Percentiles rank a stretch among this genome's conserved stretches.
These are phyloP conservation scores for Fusarium verrucosum DNA, from an alignment of 2,329 filamentous ascomycete genomes.

Conservation along the genomic window DNA sequence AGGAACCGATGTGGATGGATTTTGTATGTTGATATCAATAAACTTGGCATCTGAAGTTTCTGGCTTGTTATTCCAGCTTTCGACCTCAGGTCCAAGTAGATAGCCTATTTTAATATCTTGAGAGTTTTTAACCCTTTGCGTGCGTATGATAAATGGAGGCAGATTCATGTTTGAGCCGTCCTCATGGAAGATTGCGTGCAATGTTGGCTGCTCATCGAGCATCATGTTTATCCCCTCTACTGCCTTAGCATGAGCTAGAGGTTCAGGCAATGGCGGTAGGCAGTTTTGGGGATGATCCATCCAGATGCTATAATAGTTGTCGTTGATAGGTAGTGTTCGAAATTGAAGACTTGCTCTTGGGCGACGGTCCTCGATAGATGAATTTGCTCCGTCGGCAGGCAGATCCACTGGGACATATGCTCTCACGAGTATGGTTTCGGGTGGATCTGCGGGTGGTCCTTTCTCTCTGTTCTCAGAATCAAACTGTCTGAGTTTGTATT, in stretches of 20 bases:
- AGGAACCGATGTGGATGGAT: not conserved
- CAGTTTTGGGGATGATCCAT: not conserved
- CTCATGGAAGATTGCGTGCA: not conserved
- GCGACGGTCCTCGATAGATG: not conserved
- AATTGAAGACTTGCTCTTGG: not conserved
- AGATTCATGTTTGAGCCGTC: accelerated
- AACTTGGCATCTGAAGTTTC: not conserved
- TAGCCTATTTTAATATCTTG: not conserved
- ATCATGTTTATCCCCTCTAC: not conserved
- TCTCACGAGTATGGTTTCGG: slow-evolving; percentile 1
- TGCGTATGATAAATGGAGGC: not conserved
- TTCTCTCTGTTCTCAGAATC: slow-evolving; percentile 4
- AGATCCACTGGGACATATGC: slow-evolving; percentile 7
- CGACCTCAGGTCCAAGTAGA: not conserved
- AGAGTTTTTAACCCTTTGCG: not conserved
- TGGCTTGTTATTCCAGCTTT: not conserved
- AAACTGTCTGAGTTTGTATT: not conserved
- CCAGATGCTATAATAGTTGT: not conserved
- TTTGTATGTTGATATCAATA: not conserved
- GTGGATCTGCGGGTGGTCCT: slow-evolving; percentile 15
- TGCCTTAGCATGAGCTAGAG: accelerated
- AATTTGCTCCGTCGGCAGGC: not conserved
- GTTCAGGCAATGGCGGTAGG: not conserved
- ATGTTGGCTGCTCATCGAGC: not conserved
- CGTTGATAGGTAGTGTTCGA: not conserved